Evolutionary conservation across 371 early-diverging fungal species (phyloP).

Genomic region (Lichtheimia hyalospora): DNA sequence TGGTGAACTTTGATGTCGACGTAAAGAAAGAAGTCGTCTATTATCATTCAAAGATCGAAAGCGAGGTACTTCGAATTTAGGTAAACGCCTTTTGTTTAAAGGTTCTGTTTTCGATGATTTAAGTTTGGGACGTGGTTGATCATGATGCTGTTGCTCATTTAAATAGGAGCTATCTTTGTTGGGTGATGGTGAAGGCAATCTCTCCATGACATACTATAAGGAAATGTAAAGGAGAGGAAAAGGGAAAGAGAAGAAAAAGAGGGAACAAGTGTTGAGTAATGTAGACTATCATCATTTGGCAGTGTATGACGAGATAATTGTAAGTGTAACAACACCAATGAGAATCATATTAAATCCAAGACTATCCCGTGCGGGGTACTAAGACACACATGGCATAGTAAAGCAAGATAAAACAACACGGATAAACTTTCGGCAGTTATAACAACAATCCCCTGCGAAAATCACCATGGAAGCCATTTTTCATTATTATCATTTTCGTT

Average conservation of each 20-base stretch:
- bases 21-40: neutral
- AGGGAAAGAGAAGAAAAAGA: neutral
- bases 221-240: neutral
- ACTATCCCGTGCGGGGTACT: too few species aligned
- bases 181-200: too few species aligned
- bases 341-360: too few species aligned
- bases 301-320: too few species aligned
- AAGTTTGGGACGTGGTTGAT: neutral
- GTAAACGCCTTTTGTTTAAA: neutral
- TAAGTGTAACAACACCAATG: too few species aligned
- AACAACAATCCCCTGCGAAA: too few species aligned
- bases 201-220: neutral
- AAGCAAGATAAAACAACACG: too few species aligned
- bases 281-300: too few species aligned
- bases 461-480: neutral
- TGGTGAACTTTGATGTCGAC: neutral
- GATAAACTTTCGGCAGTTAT: too few species aligned
- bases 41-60: neutral
- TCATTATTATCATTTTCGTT: slow-evolving; percentile 9
- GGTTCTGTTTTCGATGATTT: neutral
- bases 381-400: too few species aligned
- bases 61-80: neutral
- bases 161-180: too few species aligned
- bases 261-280: neutral
- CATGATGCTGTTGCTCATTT: neutral